These are phyloP conservation scores for Physcomitrium patens DNA, from an alignment of 225 moss, liverwort and hornwort genomes.

Conservation along the genomic window DNA sequence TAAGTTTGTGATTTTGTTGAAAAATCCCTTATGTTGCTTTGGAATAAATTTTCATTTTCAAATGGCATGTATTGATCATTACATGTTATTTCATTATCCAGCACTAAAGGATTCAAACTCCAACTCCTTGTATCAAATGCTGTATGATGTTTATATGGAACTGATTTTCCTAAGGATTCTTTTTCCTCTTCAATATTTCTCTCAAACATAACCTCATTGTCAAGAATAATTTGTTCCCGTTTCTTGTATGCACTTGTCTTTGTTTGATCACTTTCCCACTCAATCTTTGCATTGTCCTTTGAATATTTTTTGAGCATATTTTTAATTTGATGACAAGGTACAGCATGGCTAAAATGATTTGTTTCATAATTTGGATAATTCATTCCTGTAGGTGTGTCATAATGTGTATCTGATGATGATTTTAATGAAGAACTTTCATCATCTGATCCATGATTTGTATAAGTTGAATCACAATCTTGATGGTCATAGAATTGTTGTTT, in stretches of 20 bases:
- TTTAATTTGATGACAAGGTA: conserved; percentile 36
- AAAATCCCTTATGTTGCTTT: conserved; percentile 5
- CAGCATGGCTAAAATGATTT: conserved; percentile 23
- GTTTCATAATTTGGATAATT: background rate
- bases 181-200: conserved; percentile 11
- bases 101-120: conserved; percentile 28
- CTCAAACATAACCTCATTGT: conserved; percentile 22
- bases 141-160: background rate
- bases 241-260: background rate
- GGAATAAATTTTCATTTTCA: background rate
- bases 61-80: background rate
- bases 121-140: background rate
- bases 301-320: background rate
- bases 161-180: background rate
- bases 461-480: background rate
- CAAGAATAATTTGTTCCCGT: conserved; percentile 14
- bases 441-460: background rate
- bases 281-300: background rate
- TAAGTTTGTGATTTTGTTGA: background rate
- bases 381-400: background rate
- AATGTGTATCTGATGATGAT: background rate
- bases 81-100: conserved; percentile 12
- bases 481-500: background rate
- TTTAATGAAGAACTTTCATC: conserved; percentile 15
- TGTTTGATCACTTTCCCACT: conserved; percentile 3